Evolutionary conservation across 768 basidiomycete species (phyloP).

Genomic region (Rhodocollybia butyracea): DNA sequence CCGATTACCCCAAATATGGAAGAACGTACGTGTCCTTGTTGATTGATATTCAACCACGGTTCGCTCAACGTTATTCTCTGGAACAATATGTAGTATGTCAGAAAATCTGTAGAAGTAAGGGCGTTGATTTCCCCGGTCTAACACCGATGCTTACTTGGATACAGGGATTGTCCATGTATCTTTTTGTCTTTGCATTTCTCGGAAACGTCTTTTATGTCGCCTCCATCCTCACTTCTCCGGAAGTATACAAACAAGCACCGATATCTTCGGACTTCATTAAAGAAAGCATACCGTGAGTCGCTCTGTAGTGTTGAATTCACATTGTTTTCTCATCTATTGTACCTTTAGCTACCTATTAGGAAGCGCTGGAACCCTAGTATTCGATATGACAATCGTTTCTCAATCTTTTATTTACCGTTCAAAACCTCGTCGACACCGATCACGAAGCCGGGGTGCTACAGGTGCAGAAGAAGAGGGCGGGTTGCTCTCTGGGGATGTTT

Average conservation of each 20-base stretch:
- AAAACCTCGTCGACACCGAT: constrained; percentile 35
- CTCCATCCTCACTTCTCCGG: constrained; percentile 81
- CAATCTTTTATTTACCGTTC: constrained; percentile 81
- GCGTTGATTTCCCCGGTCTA: not conserved
- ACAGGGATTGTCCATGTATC: constrained; percentile 88
- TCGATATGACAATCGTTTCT: constrained; percentile 87
- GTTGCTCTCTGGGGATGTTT: constrained; percentile 4
- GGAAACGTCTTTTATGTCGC: constrained; percentile 93
- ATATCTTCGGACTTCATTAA: constrained; percentile 63
- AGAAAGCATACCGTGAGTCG: constrained; percentile 82
- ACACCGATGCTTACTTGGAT: constrained; percentile 5
- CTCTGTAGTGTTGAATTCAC: not conserved
- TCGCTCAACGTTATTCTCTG: not conserved
- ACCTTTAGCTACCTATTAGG: constrained; percentile 78
- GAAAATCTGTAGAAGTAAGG: constrained; percentile 84
- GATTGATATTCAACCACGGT: not conserved
- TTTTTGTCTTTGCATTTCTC: constrained; percentile 91
- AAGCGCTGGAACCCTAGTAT: constrained; percentile 88
- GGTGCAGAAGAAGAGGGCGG: constrained; percentile 21
- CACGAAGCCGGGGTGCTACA: not conserved
- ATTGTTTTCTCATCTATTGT: not conserved
- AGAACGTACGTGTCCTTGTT: constrained; percentile 68
- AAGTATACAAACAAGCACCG: constrained; percentile 52
- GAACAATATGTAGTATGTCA: constrained; percentile 55
- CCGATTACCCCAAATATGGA: constrained; percentile 97